These are phyloP conservation scores for Allium fistulosum DNA, from an alignment of 106 monocot species.

Conservation along the genomic window DNA sequence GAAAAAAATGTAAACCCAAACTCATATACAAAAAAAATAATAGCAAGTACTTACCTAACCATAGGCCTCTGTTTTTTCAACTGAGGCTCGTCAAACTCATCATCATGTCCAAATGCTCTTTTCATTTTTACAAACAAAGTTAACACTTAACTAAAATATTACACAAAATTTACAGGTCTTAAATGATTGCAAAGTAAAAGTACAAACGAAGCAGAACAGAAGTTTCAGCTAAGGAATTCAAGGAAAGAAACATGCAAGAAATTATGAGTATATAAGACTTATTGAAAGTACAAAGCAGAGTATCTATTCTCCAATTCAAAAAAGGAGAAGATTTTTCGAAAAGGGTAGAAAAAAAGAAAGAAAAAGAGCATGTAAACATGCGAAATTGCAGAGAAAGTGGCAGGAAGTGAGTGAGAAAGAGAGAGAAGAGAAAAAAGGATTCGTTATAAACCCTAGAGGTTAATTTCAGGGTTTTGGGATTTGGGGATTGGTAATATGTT, in stretches of 20 bases:
- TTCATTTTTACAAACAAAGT: constrained; percentile 27
- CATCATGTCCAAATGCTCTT: constrained; percentile 25
- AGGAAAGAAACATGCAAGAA: background rate
- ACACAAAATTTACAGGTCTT: constrained; percentile 4
- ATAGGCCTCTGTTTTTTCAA: constrained; percentile 27
- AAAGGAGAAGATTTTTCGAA: background rate
- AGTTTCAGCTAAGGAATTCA: constrained; percentile 33
- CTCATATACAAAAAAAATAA: background rate
- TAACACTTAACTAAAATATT: background rate
- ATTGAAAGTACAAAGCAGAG: too few relatives aligned
- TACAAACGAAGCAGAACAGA: constrained; percentile 36
- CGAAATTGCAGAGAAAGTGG: constrained; percentile 35
- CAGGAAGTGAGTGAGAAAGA: constrained; percentile 12
- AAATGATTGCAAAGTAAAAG: background rate
- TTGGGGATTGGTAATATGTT: background rate
- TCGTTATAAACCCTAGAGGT: background rate
- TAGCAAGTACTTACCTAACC: constrained; percentile 31
- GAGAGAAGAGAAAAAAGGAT: background rate
- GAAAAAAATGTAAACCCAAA: background rate
- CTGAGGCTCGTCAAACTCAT: constrained; percentile 14
- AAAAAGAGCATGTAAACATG: background rate
- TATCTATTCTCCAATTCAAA: background rate
- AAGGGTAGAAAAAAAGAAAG: background rate
- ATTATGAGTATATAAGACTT: too few relatives aligned
- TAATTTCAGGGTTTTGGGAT: background rate